phyloP scores from a whole-genome alignment of 2,329 filamentous ascomycete species.

The Dothistroma septosporum region DNA sequence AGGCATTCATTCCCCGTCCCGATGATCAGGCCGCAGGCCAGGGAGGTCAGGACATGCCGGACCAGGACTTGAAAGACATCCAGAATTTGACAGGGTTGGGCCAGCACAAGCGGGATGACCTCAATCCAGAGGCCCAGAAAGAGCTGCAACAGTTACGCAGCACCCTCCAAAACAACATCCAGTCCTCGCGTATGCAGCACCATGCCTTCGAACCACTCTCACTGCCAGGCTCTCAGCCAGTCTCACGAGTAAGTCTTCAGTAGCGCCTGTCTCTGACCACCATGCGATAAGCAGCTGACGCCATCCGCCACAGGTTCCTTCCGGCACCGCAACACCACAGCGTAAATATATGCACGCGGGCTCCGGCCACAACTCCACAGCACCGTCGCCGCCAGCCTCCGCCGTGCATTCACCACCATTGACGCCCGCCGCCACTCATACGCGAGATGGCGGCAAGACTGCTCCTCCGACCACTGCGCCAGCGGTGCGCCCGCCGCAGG shows the following conservation, averaged over 20 bases:
- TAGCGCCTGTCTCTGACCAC: neutral
- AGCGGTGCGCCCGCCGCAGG: constrained; percentile 39
- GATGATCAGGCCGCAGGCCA: constrained; percentile 5
- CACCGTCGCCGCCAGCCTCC: constrained; percentile 62
- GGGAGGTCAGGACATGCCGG: neutral
- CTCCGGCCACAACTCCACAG: constrained; percentile 52
- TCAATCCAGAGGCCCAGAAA: constrained; percentile 37
- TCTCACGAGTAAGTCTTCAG: constrained; percentile 64
- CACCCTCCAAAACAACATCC: constrained; percentile 70
- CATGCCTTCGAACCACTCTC: constrained; percentile 90
- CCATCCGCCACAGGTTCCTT: constrained; percentile 41
- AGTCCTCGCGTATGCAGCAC: constrained; percentile 77
- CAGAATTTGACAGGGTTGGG: constrained; percentile 9
- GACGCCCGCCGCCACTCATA: constrained; percentile 74
- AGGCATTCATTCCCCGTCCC: constrained; percentile 5
- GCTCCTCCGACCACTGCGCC: constrained; percentile 22
- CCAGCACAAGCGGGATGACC: constrained; percentile 16
- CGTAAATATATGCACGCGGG: constrained; percentile 41
- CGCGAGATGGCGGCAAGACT: constrained; percentile 48
- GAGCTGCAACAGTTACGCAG: constrained; percentile 67
- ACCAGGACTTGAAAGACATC: constrained; percentile 12
- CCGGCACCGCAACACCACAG: constrained; percentile 41
- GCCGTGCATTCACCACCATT: constrained; percentile 83
- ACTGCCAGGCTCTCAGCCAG: constrained; percentile 78
- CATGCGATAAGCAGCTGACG: constrained; percentile 23